Percentiles rank a stretch among this genome's conserved stretches.
These are phyloP conservation scores for Agaricales sp. DNA, from an alignment of 1,284 basidiomycete species.

Conservation along the genomic window DNA sequence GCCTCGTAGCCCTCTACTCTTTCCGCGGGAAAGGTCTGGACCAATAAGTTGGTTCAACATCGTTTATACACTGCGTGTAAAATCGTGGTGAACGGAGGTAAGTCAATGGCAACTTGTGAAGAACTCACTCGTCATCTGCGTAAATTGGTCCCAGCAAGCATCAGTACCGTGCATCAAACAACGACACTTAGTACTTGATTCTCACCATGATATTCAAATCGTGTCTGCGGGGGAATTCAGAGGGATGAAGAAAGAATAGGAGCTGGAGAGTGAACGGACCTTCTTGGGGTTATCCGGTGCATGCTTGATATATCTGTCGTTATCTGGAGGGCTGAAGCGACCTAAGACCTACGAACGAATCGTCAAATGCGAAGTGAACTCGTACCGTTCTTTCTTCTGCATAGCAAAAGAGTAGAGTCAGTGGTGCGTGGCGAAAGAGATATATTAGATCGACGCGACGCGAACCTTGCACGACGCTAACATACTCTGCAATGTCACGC, in stretches of 20 bases:
- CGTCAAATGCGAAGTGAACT: slow-evolving; percentile 2
- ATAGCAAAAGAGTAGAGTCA: slow-evolving; percentile 5
- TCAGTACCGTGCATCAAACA: no score
- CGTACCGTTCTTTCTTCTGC: slow-evolving; percentile 67
- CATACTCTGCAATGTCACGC: slow-evolving; percentile 81
- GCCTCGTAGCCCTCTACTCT: no score
- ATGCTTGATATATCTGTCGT: slow-evolving; percentile 66
- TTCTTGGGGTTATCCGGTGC: slow-evolving; percentile 88
- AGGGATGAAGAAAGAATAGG: slow-evolving; percentile 2
- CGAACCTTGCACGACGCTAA: slow-evolving; percentile 75
- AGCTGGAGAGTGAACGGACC: slow-evolving; percentile 27
- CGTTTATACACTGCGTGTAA: not conserved
- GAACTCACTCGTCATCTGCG: not conserved
- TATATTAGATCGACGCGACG: not conserved
- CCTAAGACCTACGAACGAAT: slow-evolving; percentile 4
- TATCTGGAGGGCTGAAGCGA: slow-evolving; percentile 53
- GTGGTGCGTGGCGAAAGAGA: not conserved
- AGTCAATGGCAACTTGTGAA: no score
- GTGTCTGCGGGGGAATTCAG: slow-evolving; percentile 34
- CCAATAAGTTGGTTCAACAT: no score
- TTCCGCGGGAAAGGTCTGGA: no score
- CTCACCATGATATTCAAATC: slow-evolving; percentile 70
- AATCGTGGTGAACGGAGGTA: not conserved
- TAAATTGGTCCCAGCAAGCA: no score
- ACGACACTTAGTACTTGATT: no score